Evolutionary conservation across 1,139 yeast genomes (phyloP).

Genomic region (Kluyveromyces marxianus): DNA sequence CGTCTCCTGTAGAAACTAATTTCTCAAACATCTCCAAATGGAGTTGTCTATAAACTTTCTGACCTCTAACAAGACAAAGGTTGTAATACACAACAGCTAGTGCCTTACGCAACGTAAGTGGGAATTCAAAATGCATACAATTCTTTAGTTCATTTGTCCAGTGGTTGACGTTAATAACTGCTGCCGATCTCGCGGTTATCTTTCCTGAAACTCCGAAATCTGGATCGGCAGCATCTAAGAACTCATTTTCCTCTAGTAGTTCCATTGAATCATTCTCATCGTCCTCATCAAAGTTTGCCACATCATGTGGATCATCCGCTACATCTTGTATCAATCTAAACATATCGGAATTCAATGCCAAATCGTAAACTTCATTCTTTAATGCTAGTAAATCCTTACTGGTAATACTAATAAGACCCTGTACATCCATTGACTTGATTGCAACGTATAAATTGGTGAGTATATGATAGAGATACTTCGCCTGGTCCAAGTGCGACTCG

Average conservation of each 20-base stretch:
- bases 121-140: conserved; percentile 79
- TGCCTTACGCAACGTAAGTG: conserved; percentile 52
- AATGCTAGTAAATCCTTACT: conserved; percentile 48
- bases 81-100: conserved; percentile 69
- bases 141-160: conserved; percentile 87
- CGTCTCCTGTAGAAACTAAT: conserved; percentile 35
- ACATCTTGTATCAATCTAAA: conserved; percentile 27
- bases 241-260: conserved; percentile 33
- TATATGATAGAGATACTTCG: conserved; percentile 70
- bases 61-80: conserved; percentile 69
- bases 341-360: conserved; percentile 49
- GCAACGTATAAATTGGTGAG: conserved; percentile 75
- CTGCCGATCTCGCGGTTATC: conserved; percentile 59
- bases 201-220: conserved; percentile 47
- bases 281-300: conserved; percentile 38
- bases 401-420: conserved; percentile 63
- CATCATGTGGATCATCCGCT: conserved; percentile 33
- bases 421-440: conserved; percentile 65
- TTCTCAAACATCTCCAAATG: conserved; percentile 60
- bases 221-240: conserved; percentile 37
- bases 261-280: conserved; percentile 37
- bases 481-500: conserved; percentile 63
- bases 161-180: conserved; percentile 66
- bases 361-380: conserved; percentile 39
- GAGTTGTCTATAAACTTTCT: conserved; percentile 51